Evolutionary conservation across 768 basidiomycete species (phyloP), one percentile per base, ranked within the genome.

Genomic region (Butyriboletus loyo): DNA sequence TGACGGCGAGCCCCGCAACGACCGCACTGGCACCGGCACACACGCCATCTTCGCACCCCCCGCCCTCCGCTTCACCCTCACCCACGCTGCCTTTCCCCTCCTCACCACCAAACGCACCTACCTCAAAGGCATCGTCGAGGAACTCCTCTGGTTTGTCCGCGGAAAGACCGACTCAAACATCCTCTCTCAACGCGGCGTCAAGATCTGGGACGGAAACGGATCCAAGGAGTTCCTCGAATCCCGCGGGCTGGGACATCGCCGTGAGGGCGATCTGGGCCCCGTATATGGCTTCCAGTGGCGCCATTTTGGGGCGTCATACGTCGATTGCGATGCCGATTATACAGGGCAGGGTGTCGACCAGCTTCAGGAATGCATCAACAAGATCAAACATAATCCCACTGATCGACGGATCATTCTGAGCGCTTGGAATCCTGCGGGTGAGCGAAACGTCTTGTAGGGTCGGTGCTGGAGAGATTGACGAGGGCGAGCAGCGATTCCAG

Each of bases 171-270:
- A 97, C 72, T 83, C 89, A 0, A 84, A 74, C 6, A 59, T 85
- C 0, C 79, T 99, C 36, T 82, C 85, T 1, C 76, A 79, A 28
- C 90, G 90, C 66, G 93, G 92, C 46, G 81, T 98, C 55, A 89
- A 90, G 68, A 98, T 99, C 61, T 99, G 97, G 97, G 94, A 98
- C 66, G 94, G 95, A 0, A 98, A 99, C 58, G 95, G 92, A 8
- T 87, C 87, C 3, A 82, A 86, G 55, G 87, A 83, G 59, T 98
- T 96, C 63, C 72, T 98, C 27, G 90, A 93, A 64, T 79, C 80
- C 52, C 77, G 91, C 19, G 96, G 97, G 3, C 70, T 98, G n/a
- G 79, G 78, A 0, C 86, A 95, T 66, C 76, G 93, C 28, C 75
- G 89, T 7, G 89, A 92, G 66, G 96, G 96, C 5, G 97, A 99